Evolutionary conservation across 768 basidiomycete genomes (phyloP).

Genomic region (Suillus spraguei): DNA sequence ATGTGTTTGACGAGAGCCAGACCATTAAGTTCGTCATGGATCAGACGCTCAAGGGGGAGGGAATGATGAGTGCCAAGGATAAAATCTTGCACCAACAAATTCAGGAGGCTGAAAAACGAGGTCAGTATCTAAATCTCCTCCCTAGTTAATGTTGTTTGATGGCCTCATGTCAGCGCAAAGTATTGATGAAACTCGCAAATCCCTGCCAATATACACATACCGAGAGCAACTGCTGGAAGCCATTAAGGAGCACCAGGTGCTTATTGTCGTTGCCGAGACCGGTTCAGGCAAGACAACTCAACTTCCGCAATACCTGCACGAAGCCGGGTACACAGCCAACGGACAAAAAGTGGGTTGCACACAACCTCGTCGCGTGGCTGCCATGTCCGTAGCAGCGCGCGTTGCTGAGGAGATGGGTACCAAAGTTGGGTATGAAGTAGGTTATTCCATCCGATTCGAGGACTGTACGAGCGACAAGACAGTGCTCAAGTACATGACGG

Average conservation of each 20-base stretch:
- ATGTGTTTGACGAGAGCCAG: constrained; percentile 97
- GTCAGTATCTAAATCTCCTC: constrained; percentile 44
- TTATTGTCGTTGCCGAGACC: constrained; percentile 98
- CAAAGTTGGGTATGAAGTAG: constrained; percentile 96
- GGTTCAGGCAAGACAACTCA: constrained; percentile 99
- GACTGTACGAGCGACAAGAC: constrained; percentile 99
- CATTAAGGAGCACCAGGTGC: constrained; percentile 87
- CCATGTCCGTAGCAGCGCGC: constrained; percentile 99
- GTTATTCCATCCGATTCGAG: constrained; percentile 99
- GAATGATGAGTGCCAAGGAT: constrained; percentile 80
- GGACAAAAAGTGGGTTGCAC: constrained; percentile 92
- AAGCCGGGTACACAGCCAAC: constrained; percentile 89
- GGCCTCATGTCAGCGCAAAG: constrained; percentile 58
- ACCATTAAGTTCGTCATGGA: constrained; percentile 96
- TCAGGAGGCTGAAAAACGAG: constrained; percentile 87
- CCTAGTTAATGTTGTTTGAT: constrained; percentile 6
- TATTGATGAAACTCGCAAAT: constrained; percentile 94
- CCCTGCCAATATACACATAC: constrained; percentile 88
- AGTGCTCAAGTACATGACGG: constrained; percentile 99
- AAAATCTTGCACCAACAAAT: constrained; percentile 85
- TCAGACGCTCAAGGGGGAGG: constrained; percentile 63
- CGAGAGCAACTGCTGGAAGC: constrained; percentile 89
- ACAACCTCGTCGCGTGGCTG: constrained; percentile 97
- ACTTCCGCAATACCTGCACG: constrained; percentile 96
- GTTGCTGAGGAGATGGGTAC: constrained; percentile 99